phyloP scores from a whole-genome alignment of 495 filamentous ascomycete genomes.

The Darksidea phi region DNA sequence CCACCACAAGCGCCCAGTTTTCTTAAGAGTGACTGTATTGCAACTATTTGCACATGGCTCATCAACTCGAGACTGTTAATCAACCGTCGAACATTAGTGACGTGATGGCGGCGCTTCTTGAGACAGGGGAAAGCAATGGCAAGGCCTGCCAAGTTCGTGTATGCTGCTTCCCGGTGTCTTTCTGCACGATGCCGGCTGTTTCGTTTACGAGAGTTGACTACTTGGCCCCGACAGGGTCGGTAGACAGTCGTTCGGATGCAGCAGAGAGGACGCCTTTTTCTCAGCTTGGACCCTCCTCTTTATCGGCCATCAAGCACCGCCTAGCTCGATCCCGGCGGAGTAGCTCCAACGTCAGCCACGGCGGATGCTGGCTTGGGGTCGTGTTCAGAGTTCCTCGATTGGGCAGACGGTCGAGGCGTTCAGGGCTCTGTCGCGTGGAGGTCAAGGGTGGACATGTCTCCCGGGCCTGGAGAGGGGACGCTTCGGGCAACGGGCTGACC shows the following conservation, averaged over 20 bases:
- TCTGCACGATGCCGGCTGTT: constrained; percentile 12
- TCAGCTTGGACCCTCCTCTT: constrained; percentile 5
- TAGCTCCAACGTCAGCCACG: constrained; percentile 33
- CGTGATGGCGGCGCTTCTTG: constrained; percentile 25
- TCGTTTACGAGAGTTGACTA: too few species aligned
- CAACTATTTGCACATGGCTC: constrained; percentile 12
- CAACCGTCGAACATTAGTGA: constrained; percentile 14
- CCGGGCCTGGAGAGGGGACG: background rate
- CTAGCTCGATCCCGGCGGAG: constrained; percentile 4
- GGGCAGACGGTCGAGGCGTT: constrained; percentile 12
- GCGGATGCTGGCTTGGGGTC: constrained; percentile 12
- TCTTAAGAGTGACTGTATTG: background rate
- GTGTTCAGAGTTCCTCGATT: background rate
- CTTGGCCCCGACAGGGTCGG: too few species aligned
- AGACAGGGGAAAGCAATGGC: constrained; percentile 9
- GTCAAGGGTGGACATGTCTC: background rate
- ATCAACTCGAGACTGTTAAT: constrained; percentile 1
- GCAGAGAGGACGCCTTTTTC: background rate
- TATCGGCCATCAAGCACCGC: background rate
- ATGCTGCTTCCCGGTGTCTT: constrained; percentile 7
- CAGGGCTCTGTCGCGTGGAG: constrained; percentile 23
- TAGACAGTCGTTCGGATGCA: too few species aligned
- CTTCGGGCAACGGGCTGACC: constrained; percentile 21
- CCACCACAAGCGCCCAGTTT: constrained; percentile 24
- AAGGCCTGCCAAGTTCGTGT: constrained; percentile 13